Percentiles rank a stretch among this genome's conserved stretches.
These are phyloP conservation scores for Cicer chorassanicum DNA, from an alignment of 306 rosid species.

Conservation along the genomic window DNA sequence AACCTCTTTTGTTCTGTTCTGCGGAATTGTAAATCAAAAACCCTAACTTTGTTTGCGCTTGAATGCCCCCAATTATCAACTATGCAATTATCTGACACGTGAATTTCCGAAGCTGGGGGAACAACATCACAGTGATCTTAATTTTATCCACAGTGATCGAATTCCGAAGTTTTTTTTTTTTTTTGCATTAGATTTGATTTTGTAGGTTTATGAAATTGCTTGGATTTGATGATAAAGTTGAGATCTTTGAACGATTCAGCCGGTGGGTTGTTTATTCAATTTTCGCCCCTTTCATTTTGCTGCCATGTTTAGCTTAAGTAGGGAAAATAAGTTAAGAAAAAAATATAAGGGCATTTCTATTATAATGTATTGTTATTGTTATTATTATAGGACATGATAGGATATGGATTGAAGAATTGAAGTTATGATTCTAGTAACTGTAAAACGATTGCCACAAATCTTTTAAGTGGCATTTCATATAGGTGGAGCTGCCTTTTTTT, in stretches of 20 bases:
- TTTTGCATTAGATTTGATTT: conserved; percentile 56
- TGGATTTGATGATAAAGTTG: conserved; percentile 45
- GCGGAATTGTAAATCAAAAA: conserved; percentile 51
- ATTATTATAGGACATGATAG: neutral
- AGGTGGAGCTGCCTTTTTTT: neutral
- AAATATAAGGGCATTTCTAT: conserved; percentile 10
- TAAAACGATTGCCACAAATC: conserved; percentile 30
- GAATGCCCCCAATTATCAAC: conserved; percentile 47
- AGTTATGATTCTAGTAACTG: conserved; percentile 18
- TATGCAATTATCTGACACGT: conserved; percentile 37
- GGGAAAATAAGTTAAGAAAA: conserved; percentile 19
- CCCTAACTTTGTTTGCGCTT: conserved; percentile 59
- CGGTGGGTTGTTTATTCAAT: conserved; percentile 40
- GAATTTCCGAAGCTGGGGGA: conserved; percentile 34
- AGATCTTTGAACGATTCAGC: conserved; percentile 43
- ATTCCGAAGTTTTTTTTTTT: conserved; percentile 26
- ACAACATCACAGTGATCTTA: conserved; percentile 34
- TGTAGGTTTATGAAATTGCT: conserved; percentile 39
- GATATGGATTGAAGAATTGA: conserved; percentile 15
- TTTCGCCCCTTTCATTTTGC: conserved; percentile 34
- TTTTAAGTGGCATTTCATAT: neutral
- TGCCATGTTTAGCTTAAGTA: conserved; percentile 31
- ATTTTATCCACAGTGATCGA: conserved; percentile 40
- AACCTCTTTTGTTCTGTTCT: conserved; percentile 26
- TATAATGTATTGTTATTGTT: neutral